Evolutionary conservation across 345 rosid genomes (phyloP).

Genomic region (Bretschneidera sinensis): DNA sequence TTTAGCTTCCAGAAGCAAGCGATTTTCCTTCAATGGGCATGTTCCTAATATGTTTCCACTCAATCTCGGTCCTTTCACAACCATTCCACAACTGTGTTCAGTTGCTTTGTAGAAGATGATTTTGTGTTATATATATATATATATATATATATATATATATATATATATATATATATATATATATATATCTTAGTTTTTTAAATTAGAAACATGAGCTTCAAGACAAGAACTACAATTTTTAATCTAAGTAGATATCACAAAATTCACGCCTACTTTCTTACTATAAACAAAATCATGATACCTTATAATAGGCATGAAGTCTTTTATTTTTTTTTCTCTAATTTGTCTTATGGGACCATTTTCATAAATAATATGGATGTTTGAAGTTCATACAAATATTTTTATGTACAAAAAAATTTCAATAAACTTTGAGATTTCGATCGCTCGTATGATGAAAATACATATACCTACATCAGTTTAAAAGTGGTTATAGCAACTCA

Average conservation of each 20-base stretch:
- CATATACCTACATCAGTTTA: not conserved
- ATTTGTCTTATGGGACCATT: too few relatives aligned
- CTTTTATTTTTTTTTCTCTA: too few relatives aligned
- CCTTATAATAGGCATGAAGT: too few relatives aligned
- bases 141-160: too few relatives aligned
- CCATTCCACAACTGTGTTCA: conserved; percentile 95
- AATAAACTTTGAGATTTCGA: not conserved
- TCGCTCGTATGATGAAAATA: not conserved
- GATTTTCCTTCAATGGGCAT: conserved; percentile 87
- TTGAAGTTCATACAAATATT: not conserved
- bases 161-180: too few relatives aligned
- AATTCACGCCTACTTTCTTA: not conserved
- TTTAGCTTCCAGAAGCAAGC: conserved; percentile 68
- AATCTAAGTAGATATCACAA: too few relatives aligned
- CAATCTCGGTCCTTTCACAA: conserved; percentile 83
- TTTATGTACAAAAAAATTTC: not conserved
- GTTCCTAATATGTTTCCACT: conserved; percentile 97
- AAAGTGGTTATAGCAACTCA: not conserved
- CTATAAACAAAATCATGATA: not conserved
- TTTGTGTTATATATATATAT: not conserved
- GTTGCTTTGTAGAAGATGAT: conserved; percentile 55
- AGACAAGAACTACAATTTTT: not conserved
- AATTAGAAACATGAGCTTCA: not conserved
- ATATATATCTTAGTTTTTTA: not conserved
- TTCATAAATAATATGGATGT: not conserved